Conservation (phyloP, 2,329 filamentous ascomycete species). For the Claviceps sp. region DNA sequence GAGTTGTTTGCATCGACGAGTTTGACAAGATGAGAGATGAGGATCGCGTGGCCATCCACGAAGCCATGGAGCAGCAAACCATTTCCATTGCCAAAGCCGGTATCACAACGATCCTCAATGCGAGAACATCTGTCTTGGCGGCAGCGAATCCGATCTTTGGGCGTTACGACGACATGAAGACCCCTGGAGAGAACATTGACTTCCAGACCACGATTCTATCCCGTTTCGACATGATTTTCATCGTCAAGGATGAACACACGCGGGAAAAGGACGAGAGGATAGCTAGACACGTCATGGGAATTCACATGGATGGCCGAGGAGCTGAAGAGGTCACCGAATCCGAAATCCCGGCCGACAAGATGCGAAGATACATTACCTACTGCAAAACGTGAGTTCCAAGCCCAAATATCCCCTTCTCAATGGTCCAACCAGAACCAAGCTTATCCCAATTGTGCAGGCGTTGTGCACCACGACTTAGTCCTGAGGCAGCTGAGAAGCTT, state of each 20-base stretch:
- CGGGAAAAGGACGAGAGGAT: conserved; percentile 82
- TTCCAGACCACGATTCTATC: conserved; percentile 98
- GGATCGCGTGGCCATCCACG: conserved; percentile 93
- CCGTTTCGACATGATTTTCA: conserved; percentile 99
- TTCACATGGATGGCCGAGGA: conserved; percentile 84
- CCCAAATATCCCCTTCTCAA: conserved; percentile 38
- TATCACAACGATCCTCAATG: conserved; percentile 96
- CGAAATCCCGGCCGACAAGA: conserved; percentile 88
- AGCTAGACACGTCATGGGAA: conserved; percentile 91
- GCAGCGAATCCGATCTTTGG: conserved; percentile 97
- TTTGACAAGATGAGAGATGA: conserved; percentile 99
- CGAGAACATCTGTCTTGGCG: conserved; percentile 84
- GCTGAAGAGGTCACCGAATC: conserved; percentile 72
- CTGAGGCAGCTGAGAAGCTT: conserved; percentile 87
- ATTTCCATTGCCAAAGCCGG: conserved; percentile 98
- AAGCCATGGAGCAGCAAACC: conserved; percentile 99
- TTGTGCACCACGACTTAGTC: conserved; percentile 80
- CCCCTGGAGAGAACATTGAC: conserved; percentile 95
- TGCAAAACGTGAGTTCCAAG: conserved; percentile 65
- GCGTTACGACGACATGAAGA: conserved; percentile 95
- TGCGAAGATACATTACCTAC: conserved; percentile 95
- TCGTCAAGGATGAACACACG: conserved; percentile 90
- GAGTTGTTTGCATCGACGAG: conserved; percentile 96
- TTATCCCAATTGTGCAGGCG: conserved; percentile 40
- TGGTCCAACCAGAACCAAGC: conserved; percentile 4